Base-by-base conservation (phyloP, 2,329 filamentous ascomycete species). In the Stemphylium beticola region DNA sequence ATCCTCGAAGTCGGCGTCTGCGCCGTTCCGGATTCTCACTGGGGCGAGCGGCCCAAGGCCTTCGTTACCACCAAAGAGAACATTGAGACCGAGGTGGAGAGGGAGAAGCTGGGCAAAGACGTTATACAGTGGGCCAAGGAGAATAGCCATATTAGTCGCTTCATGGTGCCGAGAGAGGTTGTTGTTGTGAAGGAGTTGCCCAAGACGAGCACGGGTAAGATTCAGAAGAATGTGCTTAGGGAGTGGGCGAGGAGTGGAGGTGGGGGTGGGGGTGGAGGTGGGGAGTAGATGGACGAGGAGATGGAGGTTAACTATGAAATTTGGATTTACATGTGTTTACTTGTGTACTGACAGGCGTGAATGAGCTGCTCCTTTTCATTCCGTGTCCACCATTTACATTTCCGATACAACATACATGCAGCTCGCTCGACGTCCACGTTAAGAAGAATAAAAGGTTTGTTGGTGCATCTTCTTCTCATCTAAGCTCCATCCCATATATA, bases 171-270 rank as follows among this genome's bases (percentile, higher is more conserved):
- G 11, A 79, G 82, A 45, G 86, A 88, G 74, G 84, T 88, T 0
- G 91, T 96, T 74, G 80, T 98, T 38, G 85, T 99, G n/a, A 64
- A 79, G 5, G 93, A 97, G 75, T 80, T 99, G 61, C 95, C 95
- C 9, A 99, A 99, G 84, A 99, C 95, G 24, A 95, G 90, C 75
- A 99, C 95, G 0, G 95, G 95, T 3, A 99, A 99, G 83, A 83
- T 98, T 56, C 88, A 92, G 83, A 99, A 99, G 85, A 98, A 96
- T 68, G 85, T 96, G 6, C 76, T 99, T 50, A 81, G 95, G 56
- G 89, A 91, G 64, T 96, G 93, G 93, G 90, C 90, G 2, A 91
- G 85, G 71, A 49, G 32, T 24, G 51, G 51, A 4, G 83, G 83
- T 22, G 36, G 76, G 8, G 45, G 17, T 4, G 12, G 33, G 26